Evolutionary conservation across 176 grass and related monocot species (phyloP).

Genomic region (Avena sativa): DNA sequence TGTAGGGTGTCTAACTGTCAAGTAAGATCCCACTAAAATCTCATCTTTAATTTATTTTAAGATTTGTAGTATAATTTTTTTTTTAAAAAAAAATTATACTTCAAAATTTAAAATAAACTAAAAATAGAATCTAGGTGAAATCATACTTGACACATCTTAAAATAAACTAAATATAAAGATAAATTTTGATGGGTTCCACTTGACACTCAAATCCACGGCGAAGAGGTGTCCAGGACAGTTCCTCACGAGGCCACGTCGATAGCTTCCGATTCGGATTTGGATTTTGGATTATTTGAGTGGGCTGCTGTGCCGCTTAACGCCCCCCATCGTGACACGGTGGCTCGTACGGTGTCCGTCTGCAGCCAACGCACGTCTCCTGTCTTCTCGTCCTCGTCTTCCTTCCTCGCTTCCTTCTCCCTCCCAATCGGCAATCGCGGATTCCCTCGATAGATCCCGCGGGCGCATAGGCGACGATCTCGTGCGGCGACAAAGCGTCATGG

Average conservation of each 20-base stretch:
- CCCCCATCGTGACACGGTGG: not conserved
- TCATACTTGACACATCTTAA: too few species aligned
- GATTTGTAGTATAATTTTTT: too few species aligned
- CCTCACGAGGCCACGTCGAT: not conserved
- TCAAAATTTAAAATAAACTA: too few species aligned
- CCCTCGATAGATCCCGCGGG: slow-evolving; percentile 42
- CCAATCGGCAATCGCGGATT: slow-evolving; percentile 33
- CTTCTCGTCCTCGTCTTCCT: slow-evolving; percentile 5
- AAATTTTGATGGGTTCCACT: too few species aligned
- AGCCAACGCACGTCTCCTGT: slow-evolving; percentile 29
- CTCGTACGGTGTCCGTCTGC: not conserved
- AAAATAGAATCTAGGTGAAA: too few species aligned
- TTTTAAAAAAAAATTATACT: too few species aligned
- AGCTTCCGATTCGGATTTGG: not conserved
- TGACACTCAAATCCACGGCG: too few species aligned
- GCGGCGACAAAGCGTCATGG: slow-evolving; percentile 55
- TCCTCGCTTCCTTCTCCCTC: not conserved
- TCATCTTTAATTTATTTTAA: too few species aligned
- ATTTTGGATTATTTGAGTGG: not conserved
- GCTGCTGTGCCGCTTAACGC: not conserved
- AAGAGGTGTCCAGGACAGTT: not conserved
- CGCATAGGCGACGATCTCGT: slow-evolving; percentile 18
- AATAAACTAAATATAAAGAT: too few species aligned
- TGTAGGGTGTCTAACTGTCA: too few species aligned
- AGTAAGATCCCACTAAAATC: too few species aligned